Evolutionary conservation across 768 basidiomycete species (phyloP).

Genomic region (Chlorophyllum brunneum): DNA sequence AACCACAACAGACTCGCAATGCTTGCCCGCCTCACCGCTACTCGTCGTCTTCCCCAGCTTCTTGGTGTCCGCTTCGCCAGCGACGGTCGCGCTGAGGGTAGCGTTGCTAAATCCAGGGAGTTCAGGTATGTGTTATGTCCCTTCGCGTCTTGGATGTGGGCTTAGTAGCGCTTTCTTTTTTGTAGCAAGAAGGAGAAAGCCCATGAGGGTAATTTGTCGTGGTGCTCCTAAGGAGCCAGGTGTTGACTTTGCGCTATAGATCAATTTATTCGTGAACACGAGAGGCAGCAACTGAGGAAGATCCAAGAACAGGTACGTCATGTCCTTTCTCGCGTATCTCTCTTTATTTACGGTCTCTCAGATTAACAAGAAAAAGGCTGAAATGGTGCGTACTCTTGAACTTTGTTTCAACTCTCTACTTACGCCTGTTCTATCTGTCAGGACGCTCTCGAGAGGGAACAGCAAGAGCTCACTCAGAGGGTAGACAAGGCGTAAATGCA

Average conservation of each 20-base stretch:
- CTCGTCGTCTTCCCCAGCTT: slow-evolving; percentile 39
- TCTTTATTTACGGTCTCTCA: slow-evolving; percentile 10
- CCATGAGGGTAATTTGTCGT: slow-evolving; percentile 38
- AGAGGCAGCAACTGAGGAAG: slow-evolving; percentile 54
- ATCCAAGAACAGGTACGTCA: slow-evolving; percentile 49
- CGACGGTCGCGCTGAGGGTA: slow-evolving; percentile 46
- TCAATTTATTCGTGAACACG: slow-evolving; percentile 59
- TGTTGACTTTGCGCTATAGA: slow-evolving; percentile 34
- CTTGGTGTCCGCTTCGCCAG: slow-evolving; percentile 33
- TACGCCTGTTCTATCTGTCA: slow-evolving; percentile 10
- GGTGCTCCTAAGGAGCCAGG: background rate
- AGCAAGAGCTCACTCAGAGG: slow-evolving; percentile 21
- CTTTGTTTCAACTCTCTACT: background rate
- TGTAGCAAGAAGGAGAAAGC: slow-evolving; percentile 71
- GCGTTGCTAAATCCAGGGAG: slow-evolving; percentile 56
- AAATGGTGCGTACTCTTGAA: slow-evolving; percentile 25
- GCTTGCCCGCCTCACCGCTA: slow-evolving; percentile 35
- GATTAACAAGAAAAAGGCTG: slow-evolving; percentile 32
- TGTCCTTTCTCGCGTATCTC: background rate
- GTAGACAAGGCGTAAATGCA: background rate
- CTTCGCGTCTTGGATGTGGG: slow-evolving; percentile 14
- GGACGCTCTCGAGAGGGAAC: slow-evolving; percentile 25
- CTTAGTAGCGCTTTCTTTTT: background rate
- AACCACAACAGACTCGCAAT: slow-evolving; percentile 25
- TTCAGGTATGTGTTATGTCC: slow-evolving; percentile 46